phyloP scores from a whole-genome alignment of 495 filamentous ascomycete species.

The Oidiodendron maius region DNA sequence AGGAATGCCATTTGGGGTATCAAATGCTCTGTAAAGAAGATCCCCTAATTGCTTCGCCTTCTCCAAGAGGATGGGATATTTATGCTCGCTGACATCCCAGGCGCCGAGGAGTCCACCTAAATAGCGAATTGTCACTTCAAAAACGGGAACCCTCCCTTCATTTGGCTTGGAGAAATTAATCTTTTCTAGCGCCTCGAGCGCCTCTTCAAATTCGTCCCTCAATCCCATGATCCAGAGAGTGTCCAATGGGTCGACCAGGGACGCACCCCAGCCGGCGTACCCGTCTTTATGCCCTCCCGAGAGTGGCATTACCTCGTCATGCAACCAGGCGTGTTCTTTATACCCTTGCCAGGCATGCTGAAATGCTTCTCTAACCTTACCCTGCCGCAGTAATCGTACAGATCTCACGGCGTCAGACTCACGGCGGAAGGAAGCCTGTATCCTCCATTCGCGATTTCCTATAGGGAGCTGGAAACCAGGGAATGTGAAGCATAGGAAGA shows the following conservation, averaged over 20 bases:
- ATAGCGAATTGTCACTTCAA: constrained; percentile 81
- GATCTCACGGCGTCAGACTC: too few relatives aligned
- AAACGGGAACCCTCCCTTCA: constrained; percentile 55
- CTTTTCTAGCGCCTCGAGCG: constrained; percentile 62
- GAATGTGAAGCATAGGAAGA: too few relatives aligned
- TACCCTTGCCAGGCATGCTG: constrained; percentile 79
- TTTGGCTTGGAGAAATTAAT: constrained; percentile 87
- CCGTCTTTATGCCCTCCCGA: constrained; percentile 57
- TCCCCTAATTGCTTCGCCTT: constrained; percentile 85
- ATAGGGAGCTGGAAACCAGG: too few relatives aligned
- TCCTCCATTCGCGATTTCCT: too few relatives aligned
- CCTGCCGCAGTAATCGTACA: too few relatives aligned
- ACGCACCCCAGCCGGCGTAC: constrained; percentile 93
- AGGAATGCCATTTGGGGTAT: neutral
- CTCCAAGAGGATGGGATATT: constrained; percentile 60
- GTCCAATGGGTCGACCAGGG: constrained; percentile 78
- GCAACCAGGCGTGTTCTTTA: constrained; percentile 71
- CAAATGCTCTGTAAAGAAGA: constrained; percentile 77
- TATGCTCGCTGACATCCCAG: constrained; percentile 52
- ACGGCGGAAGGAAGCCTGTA: too few relatives aligned
- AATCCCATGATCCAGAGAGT: constrained; percentile 95
- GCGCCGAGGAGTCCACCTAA: constrained; percentile 75
- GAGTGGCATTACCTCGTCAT: constrained; percentile 76
- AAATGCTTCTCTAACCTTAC: too few relatives aligned
- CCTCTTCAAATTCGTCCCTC: constrained; percentile 81